Evolutionary conservation across 1,284 basidiomycete species (phyloP).

Genomic region (Vanrija humicola): DNA sequence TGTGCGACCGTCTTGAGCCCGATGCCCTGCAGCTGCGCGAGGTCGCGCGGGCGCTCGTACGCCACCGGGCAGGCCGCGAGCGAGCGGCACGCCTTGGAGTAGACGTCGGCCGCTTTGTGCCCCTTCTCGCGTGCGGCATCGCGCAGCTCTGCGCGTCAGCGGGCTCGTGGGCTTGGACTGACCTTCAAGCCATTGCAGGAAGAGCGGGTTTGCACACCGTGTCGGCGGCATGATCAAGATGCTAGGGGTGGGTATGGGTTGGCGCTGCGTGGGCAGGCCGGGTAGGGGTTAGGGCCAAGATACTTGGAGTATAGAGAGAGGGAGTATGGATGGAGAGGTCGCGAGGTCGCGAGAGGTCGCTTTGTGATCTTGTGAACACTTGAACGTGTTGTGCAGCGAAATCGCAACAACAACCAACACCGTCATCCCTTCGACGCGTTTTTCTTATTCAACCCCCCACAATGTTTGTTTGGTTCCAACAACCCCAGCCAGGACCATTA

Average conservation of each 20-base stretch:
- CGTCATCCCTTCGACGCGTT: background rate
- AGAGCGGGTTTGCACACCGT: conserved; percentile 46
- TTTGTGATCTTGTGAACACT: too few species aligned
- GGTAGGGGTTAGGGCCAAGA: background rate
- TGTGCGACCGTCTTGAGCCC: conserved; percentile 40
- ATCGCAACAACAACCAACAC: background rate
- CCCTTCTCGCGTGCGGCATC: conserved; percentile 37
- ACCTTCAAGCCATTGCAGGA: conserved; percentile 45
- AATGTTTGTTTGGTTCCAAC: background rate
- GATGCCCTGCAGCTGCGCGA: conserved; percentile 36
- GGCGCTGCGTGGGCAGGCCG: background rate
- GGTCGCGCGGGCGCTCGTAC: conserved; percentile 37
- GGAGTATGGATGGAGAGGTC: too few species aligned
- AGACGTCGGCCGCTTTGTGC: conserved; percentile 36
- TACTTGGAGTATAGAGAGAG: background rate
- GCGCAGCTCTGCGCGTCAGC: conserved; percentile 33
- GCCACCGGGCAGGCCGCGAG: conserved; percentile 39
- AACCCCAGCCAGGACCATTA: background rate
- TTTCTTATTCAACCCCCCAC: background rate
- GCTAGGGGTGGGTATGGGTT: background rate
- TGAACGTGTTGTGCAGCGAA: too few species aligned
- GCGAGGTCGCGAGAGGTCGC: too few species aligned
- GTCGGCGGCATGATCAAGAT: conserved; percentile 7
- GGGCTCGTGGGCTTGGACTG: background rate
- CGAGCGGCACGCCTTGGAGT: conserved; percentile 37